A percentile compares a stretch with the other conserved stretches of the same genome.
phyloP scores from a whole-genome alignment of 2,329 filamentous ascomycete species.

The Exophiala bonariae region DNA sequence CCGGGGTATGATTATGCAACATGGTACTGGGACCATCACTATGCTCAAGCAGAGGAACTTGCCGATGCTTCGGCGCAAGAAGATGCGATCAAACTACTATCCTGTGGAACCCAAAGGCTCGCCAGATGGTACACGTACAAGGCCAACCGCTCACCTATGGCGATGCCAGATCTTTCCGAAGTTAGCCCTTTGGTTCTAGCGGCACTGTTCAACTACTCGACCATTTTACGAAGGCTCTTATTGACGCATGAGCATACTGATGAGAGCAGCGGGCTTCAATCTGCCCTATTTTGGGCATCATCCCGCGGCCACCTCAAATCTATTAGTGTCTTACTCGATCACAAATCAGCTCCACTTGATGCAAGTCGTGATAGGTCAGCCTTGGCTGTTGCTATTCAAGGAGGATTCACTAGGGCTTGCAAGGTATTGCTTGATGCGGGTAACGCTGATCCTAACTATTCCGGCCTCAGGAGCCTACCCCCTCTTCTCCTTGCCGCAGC shows the following conservation, averaged over 20 bases:
- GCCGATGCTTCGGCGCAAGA: conserved; percentile 4
- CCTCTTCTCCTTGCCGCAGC: conserved; percentile 11
- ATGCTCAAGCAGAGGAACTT: conserved; percentile 3
- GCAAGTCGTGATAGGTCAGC: conserved; percentile 1
- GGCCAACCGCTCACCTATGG: conserved; percentile 4
- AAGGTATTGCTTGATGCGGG: conserved; percentile 5
- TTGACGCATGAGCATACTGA: neutral
- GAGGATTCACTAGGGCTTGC: conserved; percentile 11
- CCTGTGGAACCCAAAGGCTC: conserved; percentile 1
- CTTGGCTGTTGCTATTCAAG: conserved; percentile 12
- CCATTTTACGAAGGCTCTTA: conserved; percentile 8
- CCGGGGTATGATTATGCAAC: conserved; percentile 14
- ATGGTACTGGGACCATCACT: conserved; percentile 13
- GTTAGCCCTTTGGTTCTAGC: conserved; percentile 11
- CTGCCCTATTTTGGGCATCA: conserved; percentile 16
- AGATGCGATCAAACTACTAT: conserved; percentile 9
- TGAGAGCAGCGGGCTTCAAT: conserved; percentile 6
- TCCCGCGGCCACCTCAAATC: conserved; percentile 7
- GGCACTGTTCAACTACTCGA: conserved; percentile 11
- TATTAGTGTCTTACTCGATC: conserved; percentile 12
- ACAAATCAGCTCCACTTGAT: conserved; percentile 3
- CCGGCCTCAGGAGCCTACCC: conserved; percentile 1
- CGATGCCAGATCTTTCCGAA: conserved; percentile 9
- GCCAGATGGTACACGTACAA: conserved; percentile 14
- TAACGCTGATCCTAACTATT: conserved; percentile 13